Evolutionary conservation across 2,329 filamentous ascomycete genomes (phyloP), one percentile per base, ranked within the genome.

Genomic region (Coniella lustricola): DNA sequence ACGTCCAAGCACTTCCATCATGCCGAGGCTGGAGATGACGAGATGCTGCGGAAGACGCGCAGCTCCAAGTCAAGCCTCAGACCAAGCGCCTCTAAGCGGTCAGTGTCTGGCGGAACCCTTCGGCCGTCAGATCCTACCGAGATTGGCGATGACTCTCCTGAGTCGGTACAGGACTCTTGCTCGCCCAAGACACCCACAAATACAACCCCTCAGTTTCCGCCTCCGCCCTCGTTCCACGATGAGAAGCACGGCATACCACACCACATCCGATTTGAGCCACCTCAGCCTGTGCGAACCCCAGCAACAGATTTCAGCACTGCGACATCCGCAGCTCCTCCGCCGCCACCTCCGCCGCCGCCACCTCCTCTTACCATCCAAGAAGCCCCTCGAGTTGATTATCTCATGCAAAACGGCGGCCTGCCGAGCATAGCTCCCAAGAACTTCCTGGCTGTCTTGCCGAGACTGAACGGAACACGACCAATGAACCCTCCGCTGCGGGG

Each of bases 361-460:
- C 82, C 85, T 29, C 25, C 25, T 1, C 78, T 89, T 8, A 77
- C 82, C 56, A 70, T 82, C 44, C 74, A 84, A 37, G 82, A 89
- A 35, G 76, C 83, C 12, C 91, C 91, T 1, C 80, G 87, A 52
- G 90, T 97, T 16, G 91, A 97, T 63, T 97, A 97, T 62, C 73
- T 97, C 16, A 75, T 96, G 47, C 88, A 93, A 59, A 85, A 96
- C 64, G 91, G 91, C 34, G 91, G 91, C 1, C 69, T 97, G 16
- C 66, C 81, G 18, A 77, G 85, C 38, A 73, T 81, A 1, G 77
- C 93, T 0, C 82, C 90, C 1, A 87, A 84, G 57, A 81, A 81
- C 51, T 80, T 96, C 45, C 70, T 95, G 7, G 75, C 82, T 34
- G 83, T 74, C 37, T 70, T 79, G 49, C 84, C 79, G 29, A 74